A percentile compares a stretch with the other conserved stretches of the same genome.
Evolutionary conservation across 441 rosid species (phyloP).

Genomic region (Populus tomentosa): DNA sequence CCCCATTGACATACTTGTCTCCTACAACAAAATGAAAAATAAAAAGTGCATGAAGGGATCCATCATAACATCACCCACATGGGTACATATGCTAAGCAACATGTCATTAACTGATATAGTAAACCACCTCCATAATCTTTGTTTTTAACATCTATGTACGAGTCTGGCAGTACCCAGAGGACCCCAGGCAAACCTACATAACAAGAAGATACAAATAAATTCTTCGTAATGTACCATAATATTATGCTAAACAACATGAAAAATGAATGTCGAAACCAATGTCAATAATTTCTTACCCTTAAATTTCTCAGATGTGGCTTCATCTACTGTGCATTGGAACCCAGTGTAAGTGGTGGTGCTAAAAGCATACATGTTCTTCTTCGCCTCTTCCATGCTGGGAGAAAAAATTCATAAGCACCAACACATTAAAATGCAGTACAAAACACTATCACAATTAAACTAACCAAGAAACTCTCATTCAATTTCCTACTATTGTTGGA

Average conservation of each 20-base stretch:
- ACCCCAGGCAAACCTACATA: constrained; percentile 90
- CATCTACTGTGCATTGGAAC: constrained; percentile 86
- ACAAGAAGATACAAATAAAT: constrained; percentile 1
- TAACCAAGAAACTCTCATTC: neutral
- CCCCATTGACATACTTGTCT: constrained; percentile 91
- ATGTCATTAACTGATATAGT: neutral
- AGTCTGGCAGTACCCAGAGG: constrained; percentile 96
- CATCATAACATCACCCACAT: neutral
- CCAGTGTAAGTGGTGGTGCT: constrained; percentile 96
- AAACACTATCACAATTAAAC: neutral
- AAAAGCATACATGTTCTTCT: constrained; percentile 94
- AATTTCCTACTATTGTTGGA: neutral
- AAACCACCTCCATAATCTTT: constrained; percentile 92
- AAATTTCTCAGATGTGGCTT: constrained; percentile 95
- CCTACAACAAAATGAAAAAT: constrained; percentile 33
- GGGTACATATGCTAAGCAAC: neutral
- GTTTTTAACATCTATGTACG: constrained; percentile 92
- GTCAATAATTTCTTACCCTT: constrained; percentile 46
- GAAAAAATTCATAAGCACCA: constrained; percentile 3
- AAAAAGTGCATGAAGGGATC: neutral
- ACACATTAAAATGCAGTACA: neutral
- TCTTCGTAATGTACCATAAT: neutral
- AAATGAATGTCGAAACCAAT: neutral
- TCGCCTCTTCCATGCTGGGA: constrained; percentile 92
- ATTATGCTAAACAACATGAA: neutral